Conservation (phyloP, 148 eudicot species). For the Camellia sinensis region DNA sequence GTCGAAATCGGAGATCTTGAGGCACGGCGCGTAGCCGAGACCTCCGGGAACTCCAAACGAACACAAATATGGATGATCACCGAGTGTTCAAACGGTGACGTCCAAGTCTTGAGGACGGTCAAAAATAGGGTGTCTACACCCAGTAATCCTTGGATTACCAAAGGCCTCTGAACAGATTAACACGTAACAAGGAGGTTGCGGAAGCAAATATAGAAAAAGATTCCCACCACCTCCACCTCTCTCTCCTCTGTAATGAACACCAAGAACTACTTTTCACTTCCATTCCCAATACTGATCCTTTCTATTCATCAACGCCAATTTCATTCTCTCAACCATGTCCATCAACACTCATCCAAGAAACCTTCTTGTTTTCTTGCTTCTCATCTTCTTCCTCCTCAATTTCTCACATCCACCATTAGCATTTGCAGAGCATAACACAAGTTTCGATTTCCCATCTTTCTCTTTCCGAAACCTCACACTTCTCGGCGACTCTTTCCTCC, state of each 20-base stretch:
- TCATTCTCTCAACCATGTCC: too few species aligned
- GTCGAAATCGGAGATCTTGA: too few species aligned
- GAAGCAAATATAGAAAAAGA: too few species aligned
- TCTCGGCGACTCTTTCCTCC: constrained; percentile 74
- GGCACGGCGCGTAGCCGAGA: too few species aligned
- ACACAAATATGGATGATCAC: too few species aligned
- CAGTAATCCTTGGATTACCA: too few species aligned
- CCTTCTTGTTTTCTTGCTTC: constrained; percentile 31
- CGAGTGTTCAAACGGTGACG: too few species aligned
- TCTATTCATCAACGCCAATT: not conserved
- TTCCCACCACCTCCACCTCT: constrained; percentile 5
- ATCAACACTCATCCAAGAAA: constrained; percentile 33
- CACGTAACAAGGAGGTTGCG: too few species aligned
- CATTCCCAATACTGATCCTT: not conserved
- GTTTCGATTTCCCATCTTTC: constrained; percentile 43
- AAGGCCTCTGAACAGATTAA: too few species aligned
- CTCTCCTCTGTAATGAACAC: not conserved
- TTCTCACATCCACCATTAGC: constrained; percentile 12
- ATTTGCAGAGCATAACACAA: constrained; percentile 21
- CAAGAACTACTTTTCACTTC: constrained; percentile 11
- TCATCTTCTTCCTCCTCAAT: constrained; percentile 14
- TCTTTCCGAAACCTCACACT: constrained; percentile 62
- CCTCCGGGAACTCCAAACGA: too few species aligned
- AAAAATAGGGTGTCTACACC: too few species aligned
- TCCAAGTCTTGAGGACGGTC: too few species aligned